Evolutionary conservation across 352 stramenopile species (phyloP).

Genomic region (Phytophthora hibernalis): DNA sequence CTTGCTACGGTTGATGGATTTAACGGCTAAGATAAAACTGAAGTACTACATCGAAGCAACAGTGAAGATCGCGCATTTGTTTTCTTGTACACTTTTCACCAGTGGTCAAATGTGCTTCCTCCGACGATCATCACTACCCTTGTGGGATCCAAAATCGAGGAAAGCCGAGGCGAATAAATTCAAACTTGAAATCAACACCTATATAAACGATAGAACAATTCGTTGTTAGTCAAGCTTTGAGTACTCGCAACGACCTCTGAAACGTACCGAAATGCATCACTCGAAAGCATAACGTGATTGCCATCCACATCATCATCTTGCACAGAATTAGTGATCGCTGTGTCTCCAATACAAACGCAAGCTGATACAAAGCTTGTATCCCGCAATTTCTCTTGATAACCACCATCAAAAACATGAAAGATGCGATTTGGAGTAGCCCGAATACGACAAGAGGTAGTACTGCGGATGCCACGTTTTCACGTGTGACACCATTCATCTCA

Average conservation of each 20-base stretch:
- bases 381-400: constrained; percentile 22
- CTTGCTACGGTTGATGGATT: not conserved
- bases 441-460: constrained; percentile 20
- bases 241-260: not conserved
- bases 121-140: not conserved
- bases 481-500: constrained; percentile 10
- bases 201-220: not conserved
- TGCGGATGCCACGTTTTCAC: not conserved
- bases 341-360: constrained; percentile 37
- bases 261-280: constrained; percentile 25
- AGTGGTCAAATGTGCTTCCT: not conserved
- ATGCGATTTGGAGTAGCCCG: constrained; percentile 24
- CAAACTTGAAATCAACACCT: constrained; percentile 21
- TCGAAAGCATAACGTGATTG: constrained; percentile 17
- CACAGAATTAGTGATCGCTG: constrained; percentile 25
- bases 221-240: not conserved
- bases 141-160: constrained; percentile 5
- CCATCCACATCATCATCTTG: constrained; percentile 36
- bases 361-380: constrained; percentile 24
- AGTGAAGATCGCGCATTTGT: not conserved
- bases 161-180: constrained; percentile 12
- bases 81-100: not conserved
- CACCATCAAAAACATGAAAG: constrained; percentile 12
- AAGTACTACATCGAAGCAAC: too few species aligned
- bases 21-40: too few species aligned